A percentile compares a stretch with the other conserved stretches of the same genome.
These are phyloP conservation scores for Oleoguttula mirabilis DNA, from an alignment of 495 filamentous ascomycete genomes.

Conservation along the genomic window DNA sequence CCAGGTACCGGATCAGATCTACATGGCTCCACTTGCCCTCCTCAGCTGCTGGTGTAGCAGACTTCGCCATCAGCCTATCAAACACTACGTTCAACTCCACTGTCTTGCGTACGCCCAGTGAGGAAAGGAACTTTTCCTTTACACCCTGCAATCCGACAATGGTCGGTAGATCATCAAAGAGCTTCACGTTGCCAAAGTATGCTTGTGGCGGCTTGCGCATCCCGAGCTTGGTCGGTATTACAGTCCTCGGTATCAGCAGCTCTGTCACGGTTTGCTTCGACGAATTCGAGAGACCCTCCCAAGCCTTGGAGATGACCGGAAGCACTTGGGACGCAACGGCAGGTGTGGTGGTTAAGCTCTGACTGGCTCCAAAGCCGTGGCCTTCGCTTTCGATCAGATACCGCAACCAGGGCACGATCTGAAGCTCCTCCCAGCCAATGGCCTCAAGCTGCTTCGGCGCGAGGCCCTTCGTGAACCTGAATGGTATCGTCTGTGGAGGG, in stretches of 20 bases:
- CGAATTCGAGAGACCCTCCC: slow-evolving; percentile 57
- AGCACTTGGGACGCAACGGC: slow-evolving; percentile 71
- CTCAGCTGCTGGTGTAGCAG: slow-evolving; percentile 29
- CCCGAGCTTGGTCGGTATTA: slow-evolving; percentile 83
- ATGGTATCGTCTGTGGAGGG: slow-evolving; percentile 71
- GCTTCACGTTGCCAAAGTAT: slow-evolving; percentile 82
- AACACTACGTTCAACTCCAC: slow-evolving; percentile 91
- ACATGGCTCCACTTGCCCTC: slow-evolving; percentile 73
- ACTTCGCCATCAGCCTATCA: slow-evolving; percentile 56
- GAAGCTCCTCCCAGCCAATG: slow-evolving; percentile 72
- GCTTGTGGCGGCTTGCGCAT: slow-evolving; percentile 80
- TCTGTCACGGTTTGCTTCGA: slow-evolving; percentile 53
- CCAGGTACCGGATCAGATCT: slow-evolving; percentile 85
- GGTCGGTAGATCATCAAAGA: slow-evolving; percentile 86
- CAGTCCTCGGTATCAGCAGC: slow-evolving; percentile 51
- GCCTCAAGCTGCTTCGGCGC: slow-evolving; percentile 52
- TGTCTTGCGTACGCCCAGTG: slow-evolving; percentile 75
- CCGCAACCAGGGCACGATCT: slow-evolving; percentile 68
- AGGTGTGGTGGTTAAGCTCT: slow-evolving; percentile 57
- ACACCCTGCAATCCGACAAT: slow-evolving; percentile 60
- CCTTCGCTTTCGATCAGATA: slow-evolving; percentile 54
- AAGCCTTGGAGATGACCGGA: slow-evolving; percentile 69
- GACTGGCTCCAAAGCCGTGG: slow-evolving; percentile 28
- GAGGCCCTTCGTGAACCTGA: slow-evolving; percentile 58
- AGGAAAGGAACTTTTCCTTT: slow-evolving; percentile 77